Conservation (phyloP, 179 eudicot genomes). For the Amaranthus tricolor region DNA sequence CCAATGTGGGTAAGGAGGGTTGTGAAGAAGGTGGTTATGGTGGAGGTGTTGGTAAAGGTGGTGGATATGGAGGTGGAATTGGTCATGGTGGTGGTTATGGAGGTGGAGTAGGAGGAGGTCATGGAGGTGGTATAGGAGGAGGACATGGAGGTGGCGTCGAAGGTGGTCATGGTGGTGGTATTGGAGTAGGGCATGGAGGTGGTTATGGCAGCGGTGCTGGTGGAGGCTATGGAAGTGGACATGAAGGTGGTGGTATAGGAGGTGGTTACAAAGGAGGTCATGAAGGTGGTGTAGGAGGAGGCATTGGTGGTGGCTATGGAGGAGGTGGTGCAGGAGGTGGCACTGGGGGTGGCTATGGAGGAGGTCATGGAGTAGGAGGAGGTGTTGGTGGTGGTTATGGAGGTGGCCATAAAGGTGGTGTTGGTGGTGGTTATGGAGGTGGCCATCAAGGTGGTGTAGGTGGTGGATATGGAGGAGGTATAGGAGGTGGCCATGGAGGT, state of each 20-base stretch:
- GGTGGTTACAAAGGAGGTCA: background rate
- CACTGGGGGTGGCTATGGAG: conserved; percentile 15
- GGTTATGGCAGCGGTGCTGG: background rate
- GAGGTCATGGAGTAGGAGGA: conserved; percentile 14
- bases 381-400: conserved; percentile 11
- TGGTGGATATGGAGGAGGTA: conserved; percentile 15
- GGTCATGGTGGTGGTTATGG: conserved; percentile 22
- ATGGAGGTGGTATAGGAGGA: conserved; percentile 11
- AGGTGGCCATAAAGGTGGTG: conserved; percentile 10
- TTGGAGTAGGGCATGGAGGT: conserved; percentile 15
- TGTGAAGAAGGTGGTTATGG: conserved; percentile 29
- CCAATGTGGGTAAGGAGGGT: conserved; percentile 23
- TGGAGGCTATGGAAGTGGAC: background rate
- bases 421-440: conserved; percentile 22
- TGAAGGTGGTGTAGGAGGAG: conserved; percentile 6
- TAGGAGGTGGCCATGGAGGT: conserved; percentile 20
- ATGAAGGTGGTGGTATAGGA: background rate
- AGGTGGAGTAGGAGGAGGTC: conserved; percentile 23
- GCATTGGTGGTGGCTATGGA: conserved; percentile 4
- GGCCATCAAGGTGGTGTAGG: conserved; percentile 1
- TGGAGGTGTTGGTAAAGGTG: background rate
- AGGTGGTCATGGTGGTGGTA: conserved; percentile 2
- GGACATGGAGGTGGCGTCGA: conserved; percentile 7
- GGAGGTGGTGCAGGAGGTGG: conserved; percentile 20
- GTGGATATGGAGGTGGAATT: background rate